phyloP scores from a whole-genome alignment of 1,284 basidiomycete species.

The Exobasidium rhododendri region DNA sequence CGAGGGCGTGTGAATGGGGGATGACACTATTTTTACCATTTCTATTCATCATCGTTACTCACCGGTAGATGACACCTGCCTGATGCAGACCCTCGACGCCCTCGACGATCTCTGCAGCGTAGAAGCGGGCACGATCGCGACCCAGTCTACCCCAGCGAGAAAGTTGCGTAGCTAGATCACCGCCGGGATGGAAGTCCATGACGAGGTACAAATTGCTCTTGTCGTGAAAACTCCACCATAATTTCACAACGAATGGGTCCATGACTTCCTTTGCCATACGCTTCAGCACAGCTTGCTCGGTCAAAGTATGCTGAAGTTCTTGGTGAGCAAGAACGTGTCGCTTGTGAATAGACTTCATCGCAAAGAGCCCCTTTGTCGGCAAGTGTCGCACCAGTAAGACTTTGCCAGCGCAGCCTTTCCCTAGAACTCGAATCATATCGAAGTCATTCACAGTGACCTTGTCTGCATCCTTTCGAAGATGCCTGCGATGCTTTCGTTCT shows the following conservation, averaged over 20 bases:
- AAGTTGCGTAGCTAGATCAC: constrained; percentile 92
- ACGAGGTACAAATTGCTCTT: constrained; percentile 28
- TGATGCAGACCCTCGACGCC: constrained; percentile 86
- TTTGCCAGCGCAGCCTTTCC: constrained; percentile 93
- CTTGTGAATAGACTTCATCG: constrained; percentile 94
- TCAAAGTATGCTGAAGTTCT: constrained; percentile 89
- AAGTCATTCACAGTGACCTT: constrained; percentile 71
- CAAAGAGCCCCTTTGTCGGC: constrained; percentile 69
- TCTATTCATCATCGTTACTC: too few species aligned
- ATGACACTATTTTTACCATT: too few species aligned
- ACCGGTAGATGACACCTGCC: constrained; percentile 73
- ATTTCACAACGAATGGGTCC: constrained; percentile 87
- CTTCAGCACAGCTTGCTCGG: constrained; percentile 87
- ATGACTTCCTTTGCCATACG: constrained; percentile 64
- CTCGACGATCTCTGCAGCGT: constrained; percentile 91
- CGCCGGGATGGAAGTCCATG: constrained; percentile 90
- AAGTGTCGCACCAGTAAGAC: constrained; percentile 57
- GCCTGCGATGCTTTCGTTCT: constrained; percentile 47
- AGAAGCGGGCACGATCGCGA: constrained; percentile 86
- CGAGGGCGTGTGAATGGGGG: too few species aligned
- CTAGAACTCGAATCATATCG: constrained; percentile 90
- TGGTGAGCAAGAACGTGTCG: constrained; percentile 87
- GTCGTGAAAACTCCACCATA: constrained; percentile 79
- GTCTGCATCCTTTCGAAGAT: constrained; percentile 19
- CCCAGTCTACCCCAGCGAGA: constrained; percentile 89